Conservation (phyloP, 2,329 filamentous ascomycete species). For the Epichloe uncinata region DNA sequence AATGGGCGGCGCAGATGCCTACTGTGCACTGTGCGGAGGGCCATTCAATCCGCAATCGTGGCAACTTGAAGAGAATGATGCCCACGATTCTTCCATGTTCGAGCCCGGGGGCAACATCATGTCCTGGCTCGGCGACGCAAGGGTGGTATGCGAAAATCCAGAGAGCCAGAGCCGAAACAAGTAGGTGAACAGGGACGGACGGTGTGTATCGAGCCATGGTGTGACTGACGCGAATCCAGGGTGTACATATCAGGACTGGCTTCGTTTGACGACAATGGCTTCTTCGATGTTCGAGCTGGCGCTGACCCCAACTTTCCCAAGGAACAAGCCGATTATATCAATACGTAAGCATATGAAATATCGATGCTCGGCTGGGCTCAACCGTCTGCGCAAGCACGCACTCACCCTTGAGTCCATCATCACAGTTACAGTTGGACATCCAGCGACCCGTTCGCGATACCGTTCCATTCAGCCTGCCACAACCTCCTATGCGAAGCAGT, state of each 20-base stretch:
- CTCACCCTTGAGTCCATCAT: neutral
- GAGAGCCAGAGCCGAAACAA: neutral
- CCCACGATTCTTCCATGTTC: neutral
- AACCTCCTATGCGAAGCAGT: neutral
- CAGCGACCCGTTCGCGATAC: neutral
- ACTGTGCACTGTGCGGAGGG: neutral
- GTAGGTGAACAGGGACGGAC: neutral
- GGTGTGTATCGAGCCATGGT: neutral
- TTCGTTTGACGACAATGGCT: neutral
- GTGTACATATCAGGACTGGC: neutral
- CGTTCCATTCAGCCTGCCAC: neutral
- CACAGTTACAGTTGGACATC: neutral
- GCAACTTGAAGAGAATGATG: neutral
- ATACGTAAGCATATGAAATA: neutral
- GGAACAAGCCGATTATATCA: neutral
- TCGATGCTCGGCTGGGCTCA: neutral
- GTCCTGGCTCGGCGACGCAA: neutral
- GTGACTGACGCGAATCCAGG: neutral
- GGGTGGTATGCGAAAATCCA: neutral
- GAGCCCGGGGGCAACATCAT: neutral
- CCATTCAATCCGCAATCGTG: neutral
- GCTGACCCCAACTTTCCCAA: neutral
- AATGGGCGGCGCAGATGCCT: conserved; percentile 1
- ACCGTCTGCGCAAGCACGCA: too few species aligned
- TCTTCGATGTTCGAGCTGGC: neutral